Conservation (phyloP, 202 grass and related monocot species). For the Zizania palustris region DNA sequence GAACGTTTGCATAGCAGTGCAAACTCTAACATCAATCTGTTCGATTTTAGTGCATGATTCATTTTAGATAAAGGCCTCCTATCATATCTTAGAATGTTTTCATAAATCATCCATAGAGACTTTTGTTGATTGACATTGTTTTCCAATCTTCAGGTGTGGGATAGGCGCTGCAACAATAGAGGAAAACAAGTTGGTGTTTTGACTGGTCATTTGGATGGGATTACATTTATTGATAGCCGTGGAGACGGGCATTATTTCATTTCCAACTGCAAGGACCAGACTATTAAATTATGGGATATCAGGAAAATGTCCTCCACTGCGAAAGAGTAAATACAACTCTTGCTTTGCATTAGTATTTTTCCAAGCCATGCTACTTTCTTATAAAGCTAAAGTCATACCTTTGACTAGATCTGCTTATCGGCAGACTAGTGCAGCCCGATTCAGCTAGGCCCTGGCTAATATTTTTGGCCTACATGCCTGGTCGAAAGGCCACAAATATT, state of each 20-base stretch:
- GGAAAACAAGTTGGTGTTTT: slow-evolving; percentile 60
- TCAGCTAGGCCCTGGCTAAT: neutral
- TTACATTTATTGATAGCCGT: slow-evolving; percentile 75
- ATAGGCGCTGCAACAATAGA: slow-evolving; percentile 56
- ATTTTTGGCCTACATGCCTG: neutral
- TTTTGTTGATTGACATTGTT: slow-evolving; percentile 17
- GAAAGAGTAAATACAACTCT: slow-evolving; percentile 53
- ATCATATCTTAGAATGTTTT: neutral
- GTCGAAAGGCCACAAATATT: neutral
- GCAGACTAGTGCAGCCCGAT: neutral
- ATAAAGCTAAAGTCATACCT: neutral
- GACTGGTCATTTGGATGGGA: slow-evolving; percentile 66
- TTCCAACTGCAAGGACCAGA: slow-evolving; percentile 76
- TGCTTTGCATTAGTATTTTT: slow-evolving; percentile 28
- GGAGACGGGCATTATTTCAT: slow-evolving; percentile 66
- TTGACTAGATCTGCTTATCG: neutral
- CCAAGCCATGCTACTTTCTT: slow-evolving; percentile 26
- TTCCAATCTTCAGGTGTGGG: slow-evolving; percentile 58
- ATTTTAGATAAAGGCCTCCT: neutral
- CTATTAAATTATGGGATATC: slow-evolving; percentile 74
- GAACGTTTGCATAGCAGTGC: neutral
- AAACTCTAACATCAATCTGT: neutral
- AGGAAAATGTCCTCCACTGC: slow-evolving; percentile 65
- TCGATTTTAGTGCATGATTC: neutral
- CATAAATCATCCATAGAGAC: neutral